Evolutionary conservation across 2,329 filamentous ascomycete genomes (phyloP).

Genomic region (Ceratocystis ficicola): DNA sequence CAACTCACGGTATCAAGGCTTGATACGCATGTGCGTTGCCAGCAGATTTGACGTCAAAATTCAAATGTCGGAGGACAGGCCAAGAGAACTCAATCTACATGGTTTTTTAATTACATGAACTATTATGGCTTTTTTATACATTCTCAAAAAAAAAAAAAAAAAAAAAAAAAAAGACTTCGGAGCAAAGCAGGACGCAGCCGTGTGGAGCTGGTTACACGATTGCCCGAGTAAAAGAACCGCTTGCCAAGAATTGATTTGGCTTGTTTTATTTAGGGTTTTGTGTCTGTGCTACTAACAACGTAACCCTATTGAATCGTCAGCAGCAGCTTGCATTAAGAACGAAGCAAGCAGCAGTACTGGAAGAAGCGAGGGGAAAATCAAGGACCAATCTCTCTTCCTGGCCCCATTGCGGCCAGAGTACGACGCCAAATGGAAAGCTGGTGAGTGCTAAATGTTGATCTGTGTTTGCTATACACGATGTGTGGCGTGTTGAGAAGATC

Average conservation of each 20-base stretch:
- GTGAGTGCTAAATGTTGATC: background rate
- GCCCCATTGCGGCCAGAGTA: no score
- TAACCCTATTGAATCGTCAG: no score
- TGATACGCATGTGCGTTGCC: background rate
- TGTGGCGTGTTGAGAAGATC: background rate
- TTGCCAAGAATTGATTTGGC: no score
- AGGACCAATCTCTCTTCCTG: no score
- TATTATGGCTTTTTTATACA: background rate
- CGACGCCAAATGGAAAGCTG: background rate
- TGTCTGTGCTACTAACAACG: no score
- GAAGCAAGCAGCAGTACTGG: no score
- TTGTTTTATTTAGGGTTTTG: background rate
- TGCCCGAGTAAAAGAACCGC: background rate
- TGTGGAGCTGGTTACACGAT: background rate
- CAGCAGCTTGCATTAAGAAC: no score
- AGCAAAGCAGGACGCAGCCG: background rate
- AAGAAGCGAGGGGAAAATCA: no score
- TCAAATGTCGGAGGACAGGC: background rate
- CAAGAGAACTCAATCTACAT: background rate
- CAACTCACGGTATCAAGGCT: background rate
- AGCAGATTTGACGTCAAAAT: background rate
- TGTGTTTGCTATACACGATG: background rate
- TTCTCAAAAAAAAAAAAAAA: background rate
- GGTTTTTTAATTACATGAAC: background rate
- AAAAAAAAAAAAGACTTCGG: background rate